Percentiles rank a stretch among this genome's conserved stretches.
Conservation (phyloP, 805 yeast genomes). For the Naumovozyma castellii region DNA sequence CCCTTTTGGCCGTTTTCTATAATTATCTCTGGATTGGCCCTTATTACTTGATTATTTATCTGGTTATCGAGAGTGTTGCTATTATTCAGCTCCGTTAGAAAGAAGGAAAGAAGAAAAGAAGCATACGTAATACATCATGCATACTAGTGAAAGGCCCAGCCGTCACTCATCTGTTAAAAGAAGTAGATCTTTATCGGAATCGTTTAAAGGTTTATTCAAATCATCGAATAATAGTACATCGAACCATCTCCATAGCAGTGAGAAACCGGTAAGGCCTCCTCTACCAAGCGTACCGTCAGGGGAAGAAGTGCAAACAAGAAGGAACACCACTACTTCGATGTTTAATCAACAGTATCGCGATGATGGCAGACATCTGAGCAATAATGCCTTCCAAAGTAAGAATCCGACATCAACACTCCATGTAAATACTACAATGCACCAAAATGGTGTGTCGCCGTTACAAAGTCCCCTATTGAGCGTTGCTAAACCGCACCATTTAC, state of each 20-base stretch:
- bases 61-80: no score
- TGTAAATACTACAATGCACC: background rate
- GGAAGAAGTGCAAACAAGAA: background rate
- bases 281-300: background rate
- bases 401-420: background rate
- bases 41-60: no score
- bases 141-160: background rate
- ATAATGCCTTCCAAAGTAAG: background rate
- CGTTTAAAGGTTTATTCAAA: slow-evolving; percentile 22
- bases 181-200: slow-evolving; percentile 20
- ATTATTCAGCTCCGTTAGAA: no score
- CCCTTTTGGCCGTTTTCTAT: no score
- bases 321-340: background rate
- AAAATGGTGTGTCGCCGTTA: slow-evolving; percentile 4
- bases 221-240: slow-evolving; percentile 1
- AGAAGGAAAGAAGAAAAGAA: no score
- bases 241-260: background rate
- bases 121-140: no score
- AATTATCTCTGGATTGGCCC: no score
- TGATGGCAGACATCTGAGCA: no score
- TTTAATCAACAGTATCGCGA: background rate
- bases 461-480: slow-evolving; percentile 11
- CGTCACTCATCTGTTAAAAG: slow-evolving; percentile 11
- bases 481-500: slow-evolving; percentile 8
- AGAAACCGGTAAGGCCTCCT: slow-evolving; percentile 1